Evolutionary conservation across 1,284 basidiomycete species (phyloP).

Genomic region (Sanghuangporus weigelae): DNA sequence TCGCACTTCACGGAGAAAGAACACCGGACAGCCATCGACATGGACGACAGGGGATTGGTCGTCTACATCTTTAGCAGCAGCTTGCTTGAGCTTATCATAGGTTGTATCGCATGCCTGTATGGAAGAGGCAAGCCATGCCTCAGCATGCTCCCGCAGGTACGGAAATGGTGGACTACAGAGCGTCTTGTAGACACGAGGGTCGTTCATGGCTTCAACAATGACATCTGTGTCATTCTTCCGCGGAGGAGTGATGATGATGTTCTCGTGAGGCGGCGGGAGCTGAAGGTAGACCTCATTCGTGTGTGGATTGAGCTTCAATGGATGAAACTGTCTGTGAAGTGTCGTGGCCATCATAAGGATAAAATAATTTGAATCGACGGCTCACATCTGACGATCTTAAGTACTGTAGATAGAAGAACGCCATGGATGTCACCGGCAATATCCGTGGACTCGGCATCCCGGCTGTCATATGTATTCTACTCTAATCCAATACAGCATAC

Average conservation of each 20-base stretch:
- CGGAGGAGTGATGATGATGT: conserved; percentile 24
- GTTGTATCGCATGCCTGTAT: conserved; percentile 7
- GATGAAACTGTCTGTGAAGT: conserved; percentile 8
- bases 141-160: conserved; percentile 20
- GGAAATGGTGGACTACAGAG: conserved; percentile 22
- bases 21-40: conserved; percentile 18
- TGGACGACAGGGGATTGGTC: background rate
- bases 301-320: conserved; percentile 17
- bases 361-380: background rate
- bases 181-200: conserved; percentile 18
- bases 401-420: too few species aligned
- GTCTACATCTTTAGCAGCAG: background rate
- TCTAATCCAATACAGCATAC: conserved; percentile 81
- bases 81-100: conserved; percentile 1
- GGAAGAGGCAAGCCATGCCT: conserved; percentile 15
- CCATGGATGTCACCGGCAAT: background rate
- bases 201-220: conserved; percentile 19
- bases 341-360: background rate
- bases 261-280: conserved; percentile 22
- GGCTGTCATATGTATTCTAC: conserved; percentile 11
- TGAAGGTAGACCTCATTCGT: conserved; percentile 23
- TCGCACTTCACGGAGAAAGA: conserved; percentile 19
- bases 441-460: background rate
- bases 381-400: background rate
- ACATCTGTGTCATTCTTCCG: conserved; percentile 17